A percentile compares a stretch with the other conserved stretches of the same genome.
phyloP scores from a whole-genome alignment of 2,329 filamentous ascomycete genomes.

The Macrophomina pseudophaseolina region DNA sequence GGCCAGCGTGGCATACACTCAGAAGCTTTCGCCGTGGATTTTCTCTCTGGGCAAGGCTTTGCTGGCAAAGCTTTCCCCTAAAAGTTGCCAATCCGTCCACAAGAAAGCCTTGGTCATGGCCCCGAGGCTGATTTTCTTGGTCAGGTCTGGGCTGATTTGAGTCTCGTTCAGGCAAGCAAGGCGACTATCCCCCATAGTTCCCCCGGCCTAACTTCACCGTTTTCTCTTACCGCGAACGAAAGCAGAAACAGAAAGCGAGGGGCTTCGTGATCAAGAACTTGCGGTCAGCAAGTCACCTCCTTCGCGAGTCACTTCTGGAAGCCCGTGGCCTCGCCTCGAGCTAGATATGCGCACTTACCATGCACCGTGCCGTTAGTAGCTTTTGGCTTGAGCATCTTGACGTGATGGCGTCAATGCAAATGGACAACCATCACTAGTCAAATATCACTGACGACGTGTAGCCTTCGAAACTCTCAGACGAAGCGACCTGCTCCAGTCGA shows the following conservation, averaged over 20 bases:
- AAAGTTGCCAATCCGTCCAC: background rate
- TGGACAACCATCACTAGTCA: background rate
- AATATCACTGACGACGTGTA: background rate
- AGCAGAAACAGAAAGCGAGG: conserved; percentile 14
- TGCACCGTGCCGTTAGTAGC: background rate
- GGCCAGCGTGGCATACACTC: background rate
- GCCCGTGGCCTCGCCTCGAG: background rate
- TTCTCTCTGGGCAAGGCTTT: background rate
- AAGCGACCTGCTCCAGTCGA: background rate
- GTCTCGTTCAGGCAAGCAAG: background rate
- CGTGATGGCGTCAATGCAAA: conserved; percentile 6
- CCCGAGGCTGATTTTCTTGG: conserved; percentile 14
- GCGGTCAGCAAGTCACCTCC: conserved; percentile 18
- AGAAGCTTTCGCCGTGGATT: background rate
- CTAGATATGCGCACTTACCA: conserved; percentile 6
- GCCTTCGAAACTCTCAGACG: background rate
- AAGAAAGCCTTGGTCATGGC: conserved; percentile 14
- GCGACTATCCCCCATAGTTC: background rate
- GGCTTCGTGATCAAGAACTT: background rate
- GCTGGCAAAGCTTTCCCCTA: conserved; percentile 1
- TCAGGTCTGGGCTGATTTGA: background rate
- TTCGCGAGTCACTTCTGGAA: conserved; percentile 1
- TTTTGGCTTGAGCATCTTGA: background rate
- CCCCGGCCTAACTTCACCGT: conserved; percentile 1
- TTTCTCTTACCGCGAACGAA: conserved; percentile 3